phyloP scores from a whole-genome alignment of 2,329 filamentous ascomycete genomes.

The Aureobasidium musti region DNA sequence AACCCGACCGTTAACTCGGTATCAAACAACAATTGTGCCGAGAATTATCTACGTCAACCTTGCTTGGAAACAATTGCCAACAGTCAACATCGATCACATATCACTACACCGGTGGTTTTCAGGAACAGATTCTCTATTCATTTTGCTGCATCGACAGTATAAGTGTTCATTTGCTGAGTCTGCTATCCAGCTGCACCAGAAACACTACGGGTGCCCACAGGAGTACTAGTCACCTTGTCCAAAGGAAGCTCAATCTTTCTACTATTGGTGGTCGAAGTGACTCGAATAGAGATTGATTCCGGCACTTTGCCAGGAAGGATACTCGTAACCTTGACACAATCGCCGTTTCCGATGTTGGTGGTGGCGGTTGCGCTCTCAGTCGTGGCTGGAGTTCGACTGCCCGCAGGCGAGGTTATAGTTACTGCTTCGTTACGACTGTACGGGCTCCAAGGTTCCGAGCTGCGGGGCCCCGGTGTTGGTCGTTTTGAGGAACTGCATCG shows the following conservation, averaged over 20 bases:
- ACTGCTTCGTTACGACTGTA: slow-evolving; percentile 3
- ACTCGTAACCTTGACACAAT: not conserved
- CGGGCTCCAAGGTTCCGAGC: not conserved
- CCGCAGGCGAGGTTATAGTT: not conserved
- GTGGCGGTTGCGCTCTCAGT: not conserved
- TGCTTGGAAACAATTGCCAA: not conserved
- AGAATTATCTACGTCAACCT: not conserved
- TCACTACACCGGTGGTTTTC: slow-evolving; percentile 1
- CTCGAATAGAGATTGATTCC: not conserved
- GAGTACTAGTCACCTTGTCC: not conserved
- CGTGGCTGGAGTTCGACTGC: not conserved
- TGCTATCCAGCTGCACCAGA: not conserved
- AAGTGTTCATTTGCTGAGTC: not conserved
- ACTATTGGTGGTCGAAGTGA: not conserved
- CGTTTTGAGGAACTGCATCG: not conserved
- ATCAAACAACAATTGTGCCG: not conserved
- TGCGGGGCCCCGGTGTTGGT: not conserved
- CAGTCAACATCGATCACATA: slow-evolving; percentile 4
- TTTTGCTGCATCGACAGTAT: not conserved
- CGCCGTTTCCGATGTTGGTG: not conserved
- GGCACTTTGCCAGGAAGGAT: not conserved
- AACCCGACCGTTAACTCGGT: not conserved
- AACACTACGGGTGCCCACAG: not conserved
- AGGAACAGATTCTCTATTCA: not conserved
- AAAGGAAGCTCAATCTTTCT: not conserved